A percentile compares a stretch with the other conserved stretches of the same genome.
Evolutionary conservation across 805 yeast genomes (phyloP).

Genomic region (Naumovozyma dairenensis): DNA sequence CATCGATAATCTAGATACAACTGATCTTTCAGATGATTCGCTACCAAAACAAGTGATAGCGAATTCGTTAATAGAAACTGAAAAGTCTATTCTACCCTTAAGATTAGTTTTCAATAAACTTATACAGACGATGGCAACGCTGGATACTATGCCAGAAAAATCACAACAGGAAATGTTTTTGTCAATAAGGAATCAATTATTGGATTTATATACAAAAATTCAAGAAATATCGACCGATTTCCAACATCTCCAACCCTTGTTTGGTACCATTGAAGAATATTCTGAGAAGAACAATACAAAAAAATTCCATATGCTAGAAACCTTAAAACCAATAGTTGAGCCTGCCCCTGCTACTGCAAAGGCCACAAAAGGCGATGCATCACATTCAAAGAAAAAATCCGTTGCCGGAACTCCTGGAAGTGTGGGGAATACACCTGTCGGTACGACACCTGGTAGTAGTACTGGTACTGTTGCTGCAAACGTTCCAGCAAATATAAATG

Average conservation of each 20-base stretch:
- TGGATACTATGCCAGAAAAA: constrained; percentile 6
- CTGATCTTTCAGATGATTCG: no score
- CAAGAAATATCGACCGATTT: constrained; percentile 16
- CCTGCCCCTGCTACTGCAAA: constrained; percentile 1
- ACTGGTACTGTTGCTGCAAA: constrained; percentile 2
- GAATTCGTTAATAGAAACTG: constrained; percentile 4
- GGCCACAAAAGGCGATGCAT: background rate
- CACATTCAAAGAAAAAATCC: constrained; percentile 1
- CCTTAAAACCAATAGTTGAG: constrained; percentile 5
- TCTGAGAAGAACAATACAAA: constrained; percentile 11
- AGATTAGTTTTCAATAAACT: constrained; percentile 17
- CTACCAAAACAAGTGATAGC: constrained; percentile 7
- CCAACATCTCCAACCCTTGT: constrained; percentile 17
- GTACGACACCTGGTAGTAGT: constrained; percentile 1
- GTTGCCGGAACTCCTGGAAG: constrained; percentile 5
- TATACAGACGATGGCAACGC: constrained; percentile 14
- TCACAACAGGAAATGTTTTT: constrained; percentile 15
- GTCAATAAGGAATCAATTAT: constrained; percentile 12
- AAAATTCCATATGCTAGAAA: constrained; percentile 15
- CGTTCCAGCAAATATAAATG: background rate
- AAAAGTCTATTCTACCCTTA: constrained; percentile 5
- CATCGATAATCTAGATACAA: background rate
- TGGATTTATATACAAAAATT: constrained; percentile 12
- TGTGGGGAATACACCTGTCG: constrained; percentile 1
- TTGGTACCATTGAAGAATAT: constrained; percentile 16